Evolutionary conservation across 1,284 basidiomycete species (phyloP), one percentile per base, ranked within the genome.

Genomic region (Moniliophthora roreri): DNA sequence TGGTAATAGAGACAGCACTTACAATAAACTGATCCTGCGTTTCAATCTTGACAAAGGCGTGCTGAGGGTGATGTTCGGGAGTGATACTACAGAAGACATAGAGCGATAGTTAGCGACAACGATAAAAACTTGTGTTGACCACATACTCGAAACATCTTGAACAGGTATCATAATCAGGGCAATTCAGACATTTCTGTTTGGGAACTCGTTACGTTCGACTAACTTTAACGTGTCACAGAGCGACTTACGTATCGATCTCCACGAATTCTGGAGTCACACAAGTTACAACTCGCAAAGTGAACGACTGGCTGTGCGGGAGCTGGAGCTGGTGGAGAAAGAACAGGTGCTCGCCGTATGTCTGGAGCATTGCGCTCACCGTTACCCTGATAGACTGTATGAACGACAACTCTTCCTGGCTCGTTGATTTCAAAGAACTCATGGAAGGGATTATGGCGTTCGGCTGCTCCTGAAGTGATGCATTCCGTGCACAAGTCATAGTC

Each of bases 91-190:
- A 46, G 51, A 35, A 24, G n/a, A 40, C 42, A 42, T 54, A 49
- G 53, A 37, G 20, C 24, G 8, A 38, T 32, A 32, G 11, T 6
- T 32, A 32, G 28, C 28, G 15, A n/a, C 15, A 20, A 26, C 15
- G 46, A 47, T 7, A 45, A n/a, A 23, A 26, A 45, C 46, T 18
- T 15, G 23, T 28, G 51, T 32, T 41, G 10, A 36, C 18, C 3
- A 61, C 72, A 49, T 62, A 84, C 82, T 71, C 74, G 65, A 88
- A 89, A 70, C 93, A 95, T 7, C 75, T 67, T 23, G 69, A 64
- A 66, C 93, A 95, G 26, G 84, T 81, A 62, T 92, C 89, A 58
- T 83, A 92, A 62, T 92, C 88, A 38, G 87, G 89, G 66, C 88
- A 91, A 52, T 71, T 66, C 10, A 82, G 54, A 62, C 86, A 90